A percentile compares a stretch with the other conserved stretches of the same genome.
phyloP scores from a whole-genome alignment of 192 early-diverging fungal species.

The Coemansia sp. region DNA sequence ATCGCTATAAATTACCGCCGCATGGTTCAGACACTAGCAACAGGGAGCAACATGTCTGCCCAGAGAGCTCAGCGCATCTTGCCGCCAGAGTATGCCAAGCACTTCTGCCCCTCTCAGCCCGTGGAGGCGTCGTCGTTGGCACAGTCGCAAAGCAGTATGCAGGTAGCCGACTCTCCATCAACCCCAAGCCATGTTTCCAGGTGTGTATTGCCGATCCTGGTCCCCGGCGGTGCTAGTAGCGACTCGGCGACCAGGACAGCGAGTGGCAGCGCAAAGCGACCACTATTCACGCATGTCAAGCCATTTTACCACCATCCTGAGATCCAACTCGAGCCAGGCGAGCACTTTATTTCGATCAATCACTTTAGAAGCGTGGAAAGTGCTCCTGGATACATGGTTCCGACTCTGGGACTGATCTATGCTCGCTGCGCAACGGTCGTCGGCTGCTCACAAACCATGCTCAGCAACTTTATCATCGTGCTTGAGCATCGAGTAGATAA shows the following conservation, averaged over 20 bases:
- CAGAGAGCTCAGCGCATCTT: slow-evolving; percentile 13
- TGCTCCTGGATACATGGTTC: slow-evolving; percentile 32
- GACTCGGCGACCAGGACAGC: neutral
- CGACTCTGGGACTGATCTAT: slow-evolving; percentile 32
- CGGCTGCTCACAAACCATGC: slow-evolving; percentile 20
- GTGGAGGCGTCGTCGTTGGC: neutral
- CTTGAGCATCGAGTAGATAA: neutral
- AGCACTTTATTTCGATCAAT: slow-evolving; percentile 8
- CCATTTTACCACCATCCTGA: slow-evolving; percentile 33
- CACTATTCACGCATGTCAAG: slow-evolving; percentile 9
- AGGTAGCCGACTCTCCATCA: neutral
- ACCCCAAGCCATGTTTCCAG: neutral
- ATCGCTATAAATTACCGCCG: slow-evolving; percentile 24
- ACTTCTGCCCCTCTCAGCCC: neutral
- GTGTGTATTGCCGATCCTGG: neutral
- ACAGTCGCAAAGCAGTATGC: neutral
- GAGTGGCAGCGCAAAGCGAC: slow-evolving; percentile 1
- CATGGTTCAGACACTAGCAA: slow-evolving; percentile 11
- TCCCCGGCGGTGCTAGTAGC: neutral
- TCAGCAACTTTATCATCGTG: neutral
- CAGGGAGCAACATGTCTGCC: neutral
- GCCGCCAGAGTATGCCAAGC: slow-evolving; percentile 21
- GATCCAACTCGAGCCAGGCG: slow-evolving; percentile 31
- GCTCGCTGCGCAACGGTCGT: slow-evolving; percentile 41
- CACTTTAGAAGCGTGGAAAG: neutral